A percentile compares a stretch with the other conserved stretches of the same genome.
Conservation (phyloP, 805 yeast species). For the Saturnispora zaruensis region DNA sequence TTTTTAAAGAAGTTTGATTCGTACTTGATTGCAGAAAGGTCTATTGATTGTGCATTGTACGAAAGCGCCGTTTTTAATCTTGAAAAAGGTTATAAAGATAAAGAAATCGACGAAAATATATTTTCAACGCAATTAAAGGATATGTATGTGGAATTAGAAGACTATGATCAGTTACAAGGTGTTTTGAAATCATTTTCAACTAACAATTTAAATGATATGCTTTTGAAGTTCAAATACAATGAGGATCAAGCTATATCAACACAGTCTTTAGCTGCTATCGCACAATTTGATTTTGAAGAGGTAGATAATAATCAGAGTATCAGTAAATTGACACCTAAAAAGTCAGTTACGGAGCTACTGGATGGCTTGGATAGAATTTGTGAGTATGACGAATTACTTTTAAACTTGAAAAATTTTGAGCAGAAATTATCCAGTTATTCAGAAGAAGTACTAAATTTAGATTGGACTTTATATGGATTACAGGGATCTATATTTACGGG, state of each 20-base stretch:
- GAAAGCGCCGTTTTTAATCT: conserved; percentile 81
- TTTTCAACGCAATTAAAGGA: conserved; percentile 51
- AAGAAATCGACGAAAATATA: conserved; percentile 29
- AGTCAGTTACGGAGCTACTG: conserved; percentile 48
- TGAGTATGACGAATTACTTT: conserved; percentile 55
- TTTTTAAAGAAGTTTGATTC: conserved; percentile 55
- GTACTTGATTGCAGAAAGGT: conserved; percentile 62
- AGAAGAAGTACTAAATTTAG: conserved; percentile 24
- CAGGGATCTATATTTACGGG: conserved; percentile 69
- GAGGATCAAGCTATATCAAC: conserved; percentile 84
- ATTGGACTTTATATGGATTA: conserved; percentile 60
- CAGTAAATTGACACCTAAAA: conserved; percentile 11
- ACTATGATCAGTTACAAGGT: conserved; percentile 85
- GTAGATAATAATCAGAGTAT: conserved; percentile 16
- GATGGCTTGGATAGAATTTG: conserved; percentile 72
- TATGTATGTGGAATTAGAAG: conserved; percentile 82
- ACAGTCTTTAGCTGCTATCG: conserved; percentile 67
- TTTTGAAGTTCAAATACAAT: conserved; percentile 72
- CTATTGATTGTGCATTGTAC: conserved; percentile 75
- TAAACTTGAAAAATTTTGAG: conserved; percentile 36
- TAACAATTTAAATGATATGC: conserved; percentile 62
- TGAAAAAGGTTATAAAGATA: conserved; percentile 59
- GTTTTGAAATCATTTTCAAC: conserved; percentile 65
- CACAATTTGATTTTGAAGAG: conserved; percentile 29
- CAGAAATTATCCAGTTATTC: conserved; percentile 13